phyloP scores from a whole-genome alignment of 2,329 filamentous ascomycete species.

The Metarhizium sp. region DNA sequence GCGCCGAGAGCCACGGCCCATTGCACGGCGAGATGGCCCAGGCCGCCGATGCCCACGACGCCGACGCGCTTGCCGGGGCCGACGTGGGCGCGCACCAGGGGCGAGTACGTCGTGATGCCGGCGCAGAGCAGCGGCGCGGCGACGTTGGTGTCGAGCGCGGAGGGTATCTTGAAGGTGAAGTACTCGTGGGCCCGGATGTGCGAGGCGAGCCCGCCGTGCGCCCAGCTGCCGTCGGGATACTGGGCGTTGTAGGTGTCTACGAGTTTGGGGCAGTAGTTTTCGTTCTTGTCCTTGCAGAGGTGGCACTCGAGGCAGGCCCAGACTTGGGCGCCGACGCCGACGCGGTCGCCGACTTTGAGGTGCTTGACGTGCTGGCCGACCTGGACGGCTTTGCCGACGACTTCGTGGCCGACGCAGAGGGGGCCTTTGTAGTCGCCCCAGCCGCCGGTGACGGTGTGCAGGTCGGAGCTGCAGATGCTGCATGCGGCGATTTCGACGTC shows the following conservation, averaged over 20 bases:
- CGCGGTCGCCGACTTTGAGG: constrained; percentile 53
- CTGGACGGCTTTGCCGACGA: constrained; percentile 44
- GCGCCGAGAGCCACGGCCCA: constrained; percentile 63
- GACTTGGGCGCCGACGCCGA: constrained; percentile 54
- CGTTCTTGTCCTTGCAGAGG: constrained; percentile 36
- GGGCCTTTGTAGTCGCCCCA: constrained; percentile 40
- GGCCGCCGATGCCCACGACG: constrained; percentile 62
- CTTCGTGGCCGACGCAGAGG: constrained; percentile 47
- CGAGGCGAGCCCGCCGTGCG: constrained; percentile 54
- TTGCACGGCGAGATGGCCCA: constrained; percentile 65
- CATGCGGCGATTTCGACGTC: constrained; percentile 66
- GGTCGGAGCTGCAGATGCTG: constrained; percentile 53
- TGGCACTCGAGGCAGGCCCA: constrained; percentile 44
- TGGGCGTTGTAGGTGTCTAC: constrained; percentile 49
- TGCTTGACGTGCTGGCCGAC: constrained; percentile 34
- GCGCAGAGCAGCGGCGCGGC: constrained; percentile 67
- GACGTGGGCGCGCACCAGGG: constrained; percentile 55
- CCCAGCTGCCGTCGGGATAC: constrained; percentile 48
- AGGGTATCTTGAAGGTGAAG: constrained; percentile 52
- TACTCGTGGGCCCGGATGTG: constrained; percentile 41
- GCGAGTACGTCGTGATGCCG: constrained; percentile 65
- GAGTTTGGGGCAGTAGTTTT: constrained; percentile 39
- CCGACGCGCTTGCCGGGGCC: constrained; percentile 64
- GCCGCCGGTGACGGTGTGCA: constrained; percentile 48
- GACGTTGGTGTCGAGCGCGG: constrained; percentile 36